Base-by-base conservation (phyloP, 768 basidiomycete genomes). In the Xerocomellus intermedius region DNA sequence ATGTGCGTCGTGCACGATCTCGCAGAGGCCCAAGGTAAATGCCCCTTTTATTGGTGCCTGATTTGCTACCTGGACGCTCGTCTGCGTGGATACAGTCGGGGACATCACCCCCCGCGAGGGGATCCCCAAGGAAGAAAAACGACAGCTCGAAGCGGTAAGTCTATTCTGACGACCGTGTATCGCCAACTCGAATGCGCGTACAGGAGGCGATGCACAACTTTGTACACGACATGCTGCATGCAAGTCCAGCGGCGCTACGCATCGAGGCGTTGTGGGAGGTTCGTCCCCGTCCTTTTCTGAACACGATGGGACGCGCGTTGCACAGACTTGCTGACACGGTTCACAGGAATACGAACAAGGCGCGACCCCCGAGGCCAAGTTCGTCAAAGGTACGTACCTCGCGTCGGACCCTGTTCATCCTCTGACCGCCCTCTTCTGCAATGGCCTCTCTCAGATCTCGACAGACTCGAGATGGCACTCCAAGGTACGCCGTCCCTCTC, bases 1-100 rank as follows among this genome's bases (percentile, higher is more conserved):
- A 87, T 98, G 82, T 84, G 84, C 19, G 61, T 96, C 35, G 91
- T 97, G 14, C 96, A 99, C 65, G 96, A 99, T 72, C 81, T 99
- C 14, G 95, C 95, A 7, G 96, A 99, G 71, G 96, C 96, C 1
- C 89, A 94, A 78, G 88, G 91, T 87, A 46, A 61, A 21, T 5
- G 3, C 4, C 2, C 8, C 8, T 4, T 19, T 8, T 16, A 14
- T 16, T 7, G 4, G 1, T 14, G 33, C 33, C 14, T 7, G 33
- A 35, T 16, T 16, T 6, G 33, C 26, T 26, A 26, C 26, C 26
- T 26, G 26, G 26, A 26, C 26, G 26, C 26, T 33, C 32, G 32
- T 9, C 30, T 6, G n/a, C n/a, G n/a, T 36, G 32, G n/a, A 33
- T 44, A 42, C 37, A 86, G 96, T 98, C 6, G 96, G 96, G 5